Evolutionary conservation across 2,329 filamentous ascomycete genomes (phyloP).

Genomic region (Pseudogymnoascus sp.): DNA sequence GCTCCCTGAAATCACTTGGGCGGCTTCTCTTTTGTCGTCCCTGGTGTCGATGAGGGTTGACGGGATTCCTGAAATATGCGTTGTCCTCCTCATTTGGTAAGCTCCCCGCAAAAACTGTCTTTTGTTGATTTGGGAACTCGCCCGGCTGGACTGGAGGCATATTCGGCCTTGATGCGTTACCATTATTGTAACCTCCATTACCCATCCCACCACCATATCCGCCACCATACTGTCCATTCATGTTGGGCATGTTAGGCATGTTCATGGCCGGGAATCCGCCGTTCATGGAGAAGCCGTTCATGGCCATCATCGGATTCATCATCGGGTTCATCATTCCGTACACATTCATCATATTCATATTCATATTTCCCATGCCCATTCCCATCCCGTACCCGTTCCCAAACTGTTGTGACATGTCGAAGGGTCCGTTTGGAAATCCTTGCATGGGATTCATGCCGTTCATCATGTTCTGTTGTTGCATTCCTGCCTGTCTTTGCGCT

Average conservation of each 20-base stretch:
- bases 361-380: conserved; percentile 26
- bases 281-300: conserved; percentile 34
- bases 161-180: conserved; percentile 19
- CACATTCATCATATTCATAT: conserved; percentile 27
- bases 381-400: conserved; percentile 30
- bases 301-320: conserved; percentile 29
- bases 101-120: conserved; percentile 39
- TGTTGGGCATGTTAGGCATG: conserved; percentile 29
- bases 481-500: conserved; percentile 32
- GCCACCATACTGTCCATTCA: conserved; percentile 33
- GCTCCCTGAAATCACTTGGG: conserved; percentile 84
- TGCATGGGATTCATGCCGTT: conserved; percentile 37
- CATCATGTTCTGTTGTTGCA: conserved; percentile 40
- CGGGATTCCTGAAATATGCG: conserved; percentile 90
- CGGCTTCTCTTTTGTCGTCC: conserved; percentile 71
- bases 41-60: conserved; percentile 87
- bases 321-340: conserved; percentile 23
- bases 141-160: conserved; percentile 18
- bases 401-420: conserved; percentile 23
- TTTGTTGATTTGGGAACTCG: conserved; percentile 51
- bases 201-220: conserved; percentile 27
- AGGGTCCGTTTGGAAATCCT: conserved; percentile 26
- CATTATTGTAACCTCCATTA: conserved; percentile 21
- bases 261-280: conserved; percentile 22
- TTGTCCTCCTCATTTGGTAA: conserved; percentile 67